Evolutionary conservation across 805 yeast species (phyloP).

Genomic region (Metschnikowia henanensis): DNA sequence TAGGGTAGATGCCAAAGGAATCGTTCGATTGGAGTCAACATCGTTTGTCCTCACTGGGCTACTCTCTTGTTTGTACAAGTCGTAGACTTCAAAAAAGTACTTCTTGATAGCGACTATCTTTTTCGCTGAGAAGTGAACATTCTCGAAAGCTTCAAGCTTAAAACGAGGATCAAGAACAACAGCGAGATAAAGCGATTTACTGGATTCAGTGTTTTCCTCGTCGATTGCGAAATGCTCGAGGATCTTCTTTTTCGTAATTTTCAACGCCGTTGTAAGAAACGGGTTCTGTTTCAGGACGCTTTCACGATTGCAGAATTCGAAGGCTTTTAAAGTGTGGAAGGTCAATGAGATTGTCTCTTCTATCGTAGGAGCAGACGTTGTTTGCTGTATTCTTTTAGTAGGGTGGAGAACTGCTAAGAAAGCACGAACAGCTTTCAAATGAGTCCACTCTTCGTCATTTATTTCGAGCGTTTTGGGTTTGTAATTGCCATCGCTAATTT

Average conservation of each 20-base stretch:
- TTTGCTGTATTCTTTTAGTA: constrained; percentile 1
- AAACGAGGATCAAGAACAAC: constrained; percentile 6
- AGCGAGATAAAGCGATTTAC: constrained; percentile 4
- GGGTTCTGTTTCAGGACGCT: neutral
- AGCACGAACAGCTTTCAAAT: neutral
- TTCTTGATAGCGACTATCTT: neutral
- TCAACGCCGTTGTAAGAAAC: neutral
- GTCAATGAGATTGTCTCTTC: constrained; percentile 1
- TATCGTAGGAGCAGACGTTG: neutral
- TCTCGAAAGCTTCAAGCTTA: neutral
- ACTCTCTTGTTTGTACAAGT: neutral
- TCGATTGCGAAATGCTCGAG: constrained; percentile 1
- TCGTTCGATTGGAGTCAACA: neutral
- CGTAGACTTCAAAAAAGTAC: constrained; percentile 1
- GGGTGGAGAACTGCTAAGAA: neutral
- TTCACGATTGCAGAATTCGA: neutral
- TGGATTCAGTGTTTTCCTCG: neutral
- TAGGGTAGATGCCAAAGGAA: neutral
- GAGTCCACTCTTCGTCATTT: constrained; percentile 5
- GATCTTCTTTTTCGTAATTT: neutral
- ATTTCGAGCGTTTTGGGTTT: neutral
- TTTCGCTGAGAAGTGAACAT: neutral
- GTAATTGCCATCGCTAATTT: too few relatives aligned
- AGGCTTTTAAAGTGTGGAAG: neutral
- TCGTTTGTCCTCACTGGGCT: neutral